phyloP scores from a whole-genome alignment of 2,329 filamentous ascomycete genomes.

The Sclerotinia subarctica region DNA sequence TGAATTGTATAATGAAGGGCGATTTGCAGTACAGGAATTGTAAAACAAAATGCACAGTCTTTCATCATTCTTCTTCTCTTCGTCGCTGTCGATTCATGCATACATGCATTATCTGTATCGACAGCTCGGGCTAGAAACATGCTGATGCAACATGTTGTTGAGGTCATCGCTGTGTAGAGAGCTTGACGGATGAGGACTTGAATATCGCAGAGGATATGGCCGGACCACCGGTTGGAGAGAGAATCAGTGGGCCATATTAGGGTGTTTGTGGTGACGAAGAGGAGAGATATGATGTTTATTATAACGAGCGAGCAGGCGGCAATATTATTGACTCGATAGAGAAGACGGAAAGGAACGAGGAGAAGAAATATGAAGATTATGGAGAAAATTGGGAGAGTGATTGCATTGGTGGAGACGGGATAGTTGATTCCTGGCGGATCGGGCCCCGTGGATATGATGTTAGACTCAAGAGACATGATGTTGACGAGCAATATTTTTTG shows the following conservation, averaged over 20 bases:
- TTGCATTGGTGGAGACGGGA: slow-evolving; percentile 34
- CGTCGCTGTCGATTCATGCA: slow-evolving; percentile 49
- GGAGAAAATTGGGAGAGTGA: slow-evolving; percentile 48
- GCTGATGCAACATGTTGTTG: slow-evolving; percentile 56
- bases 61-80: slow-evolving; percentile 46
- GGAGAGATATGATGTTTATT: slow-evolving; percentile 55
- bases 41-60: slow-evolving; percentile 55
- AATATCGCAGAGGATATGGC: slow-evolving; percentile 61
- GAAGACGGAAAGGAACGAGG: slow-evolving; percentile 57
- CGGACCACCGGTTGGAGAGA: slow-evolving; percentile 52
- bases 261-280: slow-evolving; percentile 59
- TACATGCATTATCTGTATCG: slow-evolving; percentile 53
- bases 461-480: not conserved
- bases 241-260: slow-evolving; percentile 63
- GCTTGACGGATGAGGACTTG: slow-evolving; percentile 57
- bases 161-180: slow-evolving; percentile 50
- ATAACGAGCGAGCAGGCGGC: slow-evolving; percentile 54
- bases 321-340: slow-evolving; percentile 58
- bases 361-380: slow-evolving; percentile 50
- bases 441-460: slow-evolving; percentile 1
- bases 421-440: not conserved
- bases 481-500: not conserved
- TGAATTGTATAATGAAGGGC: slow-evolving; percentile 58
- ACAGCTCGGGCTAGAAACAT: slow-evolving; percentile 58
- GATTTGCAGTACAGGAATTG: slow-evolving; percentile 54